phyloP scores from a whole-genome alignment of 1,139 yeast species.

The Geotrichum bryndzae region DNA sequence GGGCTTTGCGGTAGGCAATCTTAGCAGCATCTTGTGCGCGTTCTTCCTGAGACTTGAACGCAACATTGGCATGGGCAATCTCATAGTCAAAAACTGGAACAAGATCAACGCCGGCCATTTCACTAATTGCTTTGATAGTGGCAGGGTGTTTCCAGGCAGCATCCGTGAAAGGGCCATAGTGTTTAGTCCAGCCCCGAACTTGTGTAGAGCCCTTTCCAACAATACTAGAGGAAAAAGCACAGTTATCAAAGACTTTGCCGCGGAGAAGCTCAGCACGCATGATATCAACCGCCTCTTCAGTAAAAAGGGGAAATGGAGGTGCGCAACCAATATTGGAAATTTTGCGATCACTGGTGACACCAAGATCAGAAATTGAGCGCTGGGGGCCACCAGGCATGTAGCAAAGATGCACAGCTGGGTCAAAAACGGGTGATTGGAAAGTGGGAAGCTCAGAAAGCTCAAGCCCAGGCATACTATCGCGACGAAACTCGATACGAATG shows the following conservation, averaged over 20 bases:
- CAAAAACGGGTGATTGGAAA: slow-evolving; percentile 1
- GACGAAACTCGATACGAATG: slow-evolving; percentile 6
- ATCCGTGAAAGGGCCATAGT: slow-evolving; percentile 42
- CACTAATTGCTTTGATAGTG: slow-evolving; percentile 44
- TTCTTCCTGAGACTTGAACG: slow-evolving; percentile 30
- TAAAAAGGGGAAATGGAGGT: slow-evolving; percentile 49
- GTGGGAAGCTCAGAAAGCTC: background rate
- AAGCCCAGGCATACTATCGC: slow-evolving; percentile 14
- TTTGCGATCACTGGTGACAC: slow-evolving; percentile 8
- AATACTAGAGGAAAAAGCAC: slow-evolving; percentile 40
- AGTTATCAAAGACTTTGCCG: slow-evolving; percentile 42
- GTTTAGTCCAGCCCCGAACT: slow-evolving; percentile 46
- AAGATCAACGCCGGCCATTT: slow-evolving; percentile 52
- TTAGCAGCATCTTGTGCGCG: slow-evolving; percentile 14
- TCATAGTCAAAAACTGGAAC: slow-evolving; percentile 50
- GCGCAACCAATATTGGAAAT: slow-evolving; percentile 29
- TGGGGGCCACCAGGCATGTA: slow-evolving; percentile 7
- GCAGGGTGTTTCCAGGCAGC: slow-evolving; percentile 55
- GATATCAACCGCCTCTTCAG: slow-evolving; percentile 50
- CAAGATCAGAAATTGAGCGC: slow-evolving; percentile 5
- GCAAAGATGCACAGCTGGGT: slow-evolving; percentile 11
- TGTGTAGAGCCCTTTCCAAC: slow-evolving; percentile 41
- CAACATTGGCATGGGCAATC: slow-evolving; percentile 47
- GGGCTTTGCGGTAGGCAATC: slow-evolving; percentile 33
- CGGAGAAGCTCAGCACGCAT: slow-evolving; percentile 49